phyloP scores from a whole-genome alignment of 106 monocot genomes.

The Allium sativum region DNA sequence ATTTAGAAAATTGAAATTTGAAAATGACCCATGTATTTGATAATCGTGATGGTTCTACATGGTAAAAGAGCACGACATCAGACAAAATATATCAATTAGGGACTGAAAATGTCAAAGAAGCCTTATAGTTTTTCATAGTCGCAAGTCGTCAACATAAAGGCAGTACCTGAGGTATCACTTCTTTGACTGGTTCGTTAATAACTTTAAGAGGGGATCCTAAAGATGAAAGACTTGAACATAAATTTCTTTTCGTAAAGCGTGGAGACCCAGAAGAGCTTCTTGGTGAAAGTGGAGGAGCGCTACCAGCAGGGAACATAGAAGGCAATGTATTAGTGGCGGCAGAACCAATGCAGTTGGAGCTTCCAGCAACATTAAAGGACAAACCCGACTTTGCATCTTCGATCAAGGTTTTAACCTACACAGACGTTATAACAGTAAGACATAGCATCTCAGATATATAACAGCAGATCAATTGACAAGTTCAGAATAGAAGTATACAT shows the following conservation, averaged over 20 bases:
- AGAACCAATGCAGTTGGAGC: constrained; percentile 38
- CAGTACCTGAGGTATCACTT: constrained; percentile 87
- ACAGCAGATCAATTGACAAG: too few relatives aligned
- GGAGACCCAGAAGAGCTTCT: constrained; percentile 85
- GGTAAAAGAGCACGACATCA: too few relatives aligned
- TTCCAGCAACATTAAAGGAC: constrained; percentile 36
- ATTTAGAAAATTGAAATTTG: too few relatives aligned
- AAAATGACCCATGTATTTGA: too few relatives aligned
- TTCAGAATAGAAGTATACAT: too few relatives aligned
- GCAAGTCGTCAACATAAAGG: neutral
- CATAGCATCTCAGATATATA: neutral
- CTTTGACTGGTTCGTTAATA: constrained; percentile 54
- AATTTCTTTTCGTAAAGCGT: constrained; percentile 42
- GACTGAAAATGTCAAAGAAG: too few relatives aligned
- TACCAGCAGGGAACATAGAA: constrained; percentile 87
- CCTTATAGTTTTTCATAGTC: too few relatives aligned
- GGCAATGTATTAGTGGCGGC: constrained; percentile 52
- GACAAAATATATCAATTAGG: too few relatives aligned
- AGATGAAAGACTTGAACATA: constrained; percentile 41
- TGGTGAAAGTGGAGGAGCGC: constrained; percentile 91
- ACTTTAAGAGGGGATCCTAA: constrained; percentile 75
- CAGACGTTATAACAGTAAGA: neutral
- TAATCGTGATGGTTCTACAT: too few relatives aligned
- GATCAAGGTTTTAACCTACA: constrained; percentile 70
- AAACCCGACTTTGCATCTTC: constrained; percentile 74